Conservation (phyloP, 2,329 filamentous ascomycete genomes). For the Diaporthe helianthi region DNA sequence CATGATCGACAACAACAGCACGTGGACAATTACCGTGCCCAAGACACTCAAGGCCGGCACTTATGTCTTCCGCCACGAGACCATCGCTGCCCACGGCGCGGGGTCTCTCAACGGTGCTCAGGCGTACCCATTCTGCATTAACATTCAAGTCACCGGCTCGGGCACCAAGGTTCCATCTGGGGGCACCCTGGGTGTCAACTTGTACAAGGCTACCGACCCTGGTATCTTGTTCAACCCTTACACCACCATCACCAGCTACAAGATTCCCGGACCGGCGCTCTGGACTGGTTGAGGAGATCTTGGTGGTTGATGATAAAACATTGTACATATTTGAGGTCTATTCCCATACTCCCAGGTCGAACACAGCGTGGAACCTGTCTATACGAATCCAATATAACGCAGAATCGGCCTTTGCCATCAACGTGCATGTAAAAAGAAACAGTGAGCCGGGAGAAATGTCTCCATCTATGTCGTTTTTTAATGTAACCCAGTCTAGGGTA, state of each 20-base stretch:
- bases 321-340: conserved; percentile 1
- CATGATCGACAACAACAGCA: conserved; percentile 56
- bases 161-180: conserved; percentile 41
- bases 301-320: not conserved
- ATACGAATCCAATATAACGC: not conserved
- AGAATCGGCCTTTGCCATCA: not conserved
- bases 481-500: too few species aligned
- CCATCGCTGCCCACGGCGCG: conserved; percentile 54
- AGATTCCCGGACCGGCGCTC: conserved; percentile 42
- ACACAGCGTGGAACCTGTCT: conserved; percentile 34
- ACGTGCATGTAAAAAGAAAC: not conserved
- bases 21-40: conserved; percentile 51
- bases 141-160: conserved; percentile 50
- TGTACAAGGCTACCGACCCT: conserved; percentile 38
- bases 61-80: conserved; percentile 58
- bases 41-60: conserved; percentile 45
- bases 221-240: conserved; percentile 42
- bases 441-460: not conserved
- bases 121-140: conserved; percentile 56
- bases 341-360: not conserved
- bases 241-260: conserved; percentile 37
- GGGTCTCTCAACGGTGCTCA: conserved; percentile 52
- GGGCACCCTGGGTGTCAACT: conserved; percentile 40
- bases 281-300: conserved; percentile 3
- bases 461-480: not conserved